Evolutionary conservation across 345 rosid species (phyloP), one percentile per base, ranked within the genome.

Genomic region (Orychophragmus violaceus): DNA sequence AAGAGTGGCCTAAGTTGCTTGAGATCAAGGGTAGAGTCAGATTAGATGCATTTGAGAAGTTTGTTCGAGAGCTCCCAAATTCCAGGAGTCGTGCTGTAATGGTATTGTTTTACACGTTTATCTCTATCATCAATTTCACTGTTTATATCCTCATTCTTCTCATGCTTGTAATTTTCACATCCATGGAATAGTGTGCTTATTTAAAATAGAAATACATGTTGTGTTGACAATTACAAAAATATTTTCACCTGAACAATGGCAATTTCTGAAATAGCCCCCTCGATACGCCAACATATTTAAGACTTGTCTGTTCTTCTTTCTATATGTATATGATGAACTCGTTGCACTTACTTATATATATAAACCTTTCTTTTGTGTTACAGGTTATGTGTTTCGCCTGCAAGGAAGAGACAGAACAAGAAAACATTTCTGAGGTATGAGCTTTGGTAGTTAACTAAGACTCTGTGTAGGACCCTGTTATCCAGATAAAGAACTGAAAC

Each of bases 1-100:
- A 82, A 70, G 88, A 78, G n/a, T 92, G 98, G 98, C 77, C 84
- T 44, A 64, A 66, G 64, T 50, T 59, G 39, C 76, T 89, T 8
- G 98, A 92, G 74, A 82, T 89, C 9, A 92, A 92, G 75, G 98
- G 98, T 41, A 83, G 95, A 78, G 98, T 92, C 22, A 81, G 83
- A 76, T 81, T 87, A 22, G 90, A 92, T 54, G 97, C 98, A 18
- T 92, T 92, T 70, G 97, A 87, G 77, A 92, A 86, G 83, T 92
- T 89, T 71, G 88, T 92, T 19, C 95, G 85, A 70, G 87, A 81
- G 79, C 97, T 92, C 56, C 88, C 87, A 13, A 80, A 84, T 86
- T 92, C 97, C 52, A 77, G 93, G 71, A 89, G 87, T 59, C 96
- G 98, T 49, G 87, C 95, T 69, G 82, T 87, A 49, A 92, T 89